Conservation (phyloP, 2,329 filamentous ascomycete genomes). For the Paramyrothecium sp. region DNA sequence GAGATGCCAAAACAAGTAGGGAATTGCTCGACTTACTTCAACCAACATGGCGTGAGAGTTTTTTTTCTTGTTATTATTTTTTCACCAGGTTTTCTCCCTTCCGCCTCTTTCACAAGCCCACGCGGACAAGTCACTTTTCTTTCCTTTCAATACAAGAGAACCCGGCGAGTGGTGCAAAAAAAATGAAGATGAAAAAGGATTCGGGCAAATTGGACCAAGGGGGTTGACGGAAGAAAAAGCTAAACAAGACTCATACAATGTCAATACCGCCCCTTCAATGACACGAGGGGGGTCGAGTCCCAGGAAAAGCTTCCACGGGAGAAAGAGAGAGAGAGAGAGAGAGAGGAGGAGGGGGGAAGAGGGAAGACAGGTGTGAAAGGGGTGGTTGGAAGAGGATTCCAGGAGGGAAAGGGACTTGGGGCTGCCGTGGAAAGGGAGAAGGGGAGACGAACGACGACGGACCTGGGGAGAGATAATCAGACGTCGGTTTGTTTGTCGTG, state of each 20-base stretch:
- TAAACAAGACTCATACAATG: too few relatives aligned
- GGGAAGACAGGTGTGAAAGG: too few relatives aligned
- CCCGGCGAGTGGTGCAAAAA: background rate
- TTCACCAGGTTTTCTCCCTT: constrained; percentile 5
- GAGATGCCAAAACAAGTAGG: background rate
- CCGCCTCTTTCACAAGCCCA: background rate
- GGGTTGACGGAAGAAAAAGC: too few relatives aligned
- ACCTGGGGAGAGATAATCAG: background rate
- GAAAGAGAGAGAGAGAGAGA: too few relatives aligned
- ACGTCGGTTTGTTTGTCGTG: background rate
- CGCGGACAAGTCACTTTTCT: too few relatives aligned
- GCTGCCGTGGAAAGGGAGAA: background rate
- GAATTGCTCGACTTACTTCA: constrained; percentile 18
- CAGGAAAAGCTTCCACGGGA: too few relatives aligned
- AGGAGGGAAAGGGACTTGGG: background rate
- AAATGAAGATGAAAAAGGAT: background rate
- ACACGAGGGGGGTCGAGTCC: too few relatives aligned
- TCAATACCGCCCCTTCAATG: too few relatives aligned
- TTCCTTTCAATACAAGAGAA: background rate
- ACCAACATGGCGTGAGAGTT: constrained; percentile 26
- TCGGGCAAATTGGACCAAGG: background rate
- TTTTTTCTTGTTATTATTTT: constrained; percentile 14
- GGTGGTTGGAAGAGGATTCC: too few relatives aligned
- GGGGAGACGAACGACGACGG: background rate
- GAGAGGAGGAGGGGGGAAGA: too few relatives aligned